Percentiles rank a stretch among this genome's conserved stretches.
Conservation (phyloP, 176 grass and related monocot genomes). For the Cenchrus fungigraminus region DNA sequence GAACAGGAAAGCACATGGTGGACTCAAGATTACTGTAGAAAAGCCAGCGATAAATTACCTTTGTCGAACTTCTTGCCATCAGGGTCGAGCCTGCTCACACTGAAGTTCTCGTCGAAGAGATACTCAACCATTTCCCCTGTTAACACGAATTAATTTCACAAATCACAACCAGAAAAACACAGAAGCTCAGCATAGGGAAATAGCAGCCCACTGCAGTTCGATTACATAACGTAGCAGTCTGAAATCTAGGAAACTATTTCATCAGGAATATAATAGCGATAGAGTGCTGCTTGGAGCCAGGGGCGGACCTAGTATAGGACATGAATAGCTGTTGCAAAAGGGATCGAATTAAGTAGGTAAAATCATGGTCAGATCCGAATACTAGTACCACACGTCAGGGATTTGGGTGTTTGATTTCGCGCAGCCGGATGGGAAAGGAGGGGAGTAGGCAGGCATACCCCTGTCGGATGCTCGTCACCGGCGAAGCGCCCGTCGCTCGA, state of each 20-base stretch:
- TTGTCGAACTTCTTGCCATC: slow-evolving; percentile 66
- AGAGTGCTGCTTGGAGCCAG: background rate
- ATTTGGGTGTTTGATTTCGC: no score
- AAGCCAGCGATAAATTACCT: slow-evolving; percentile 24
- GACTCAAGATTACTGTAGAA: background rate
- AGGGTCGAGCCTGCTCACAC: slow-evolving; percentile 40
- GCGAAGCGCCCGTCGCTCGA: no score
- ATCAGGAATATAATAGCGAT: background rate
- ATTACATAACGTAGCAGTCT: background rate
- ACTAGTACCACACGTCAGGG: no score
- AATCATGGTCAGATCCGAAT: no score
- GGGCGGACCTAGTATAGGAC: no score
- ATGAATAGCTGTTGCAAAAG: no score
- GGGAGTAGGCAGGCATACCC: no score
- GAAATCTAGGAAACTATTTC: background rate
- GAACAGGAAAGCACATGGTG: background rate
- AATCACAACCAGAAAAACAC: background rate
- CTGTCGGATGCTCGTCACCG: no score
- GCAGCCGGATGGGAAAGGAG: no score
- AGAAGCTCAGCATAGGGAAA: background rate
- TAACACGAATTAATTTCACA: background rate
- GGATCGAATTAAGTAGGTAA: no score
- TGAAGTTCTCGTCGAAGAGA: slow-evolving; percentile 53
- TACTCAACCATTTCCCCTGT: slow-evolving; percentile 45
- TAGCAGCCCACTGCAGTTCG: no score